Evolutionary conservation across 331 rosid species (phyloP).

Genomic region (Pyracantha coccinea): DNA sequence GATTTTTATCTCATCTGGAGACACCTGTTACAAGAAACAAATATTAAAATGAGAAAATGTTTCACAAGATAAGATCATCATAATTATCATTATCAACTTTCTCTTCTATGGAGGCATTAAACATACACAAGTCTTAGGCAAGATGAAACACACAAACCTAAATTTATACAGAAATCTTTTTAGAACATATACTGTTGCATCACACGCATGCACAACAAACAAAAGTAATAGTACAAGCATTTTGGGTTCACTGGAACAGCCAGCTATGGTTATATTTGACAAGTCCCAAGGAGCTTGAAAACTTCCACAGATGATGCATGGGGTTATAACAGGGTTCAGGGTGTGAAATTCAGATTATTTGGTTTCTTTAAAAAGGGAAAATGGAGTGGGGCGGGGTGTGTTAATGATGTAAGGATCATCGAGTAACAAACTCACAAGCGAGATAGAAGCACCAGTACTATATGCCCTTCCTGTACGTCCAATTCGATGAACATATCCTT

Average conservation of each 20-base stretch:
- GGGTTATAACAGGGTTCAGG: not conserved
- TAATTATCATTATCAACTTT: not conserved
- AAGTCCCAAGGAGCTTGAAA: not conserved
- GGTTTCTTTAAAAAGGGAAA: not conserved
- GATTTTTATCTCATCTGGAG: conserved; percentile 65
- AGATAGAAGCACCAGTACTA: conserved; percentile 76
- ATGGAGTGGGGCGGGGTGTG: no score
- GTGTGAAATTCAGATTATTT: not conserved
- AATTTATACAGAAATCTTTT: not conserved
- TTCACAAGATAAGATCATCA: not conserved
- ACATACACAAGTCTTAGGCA: not conserved
- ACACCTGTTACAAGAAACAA: conserved; percentile 46
- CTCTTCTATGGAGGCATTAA: not conserved
- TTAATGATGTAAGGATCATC: not conserved
- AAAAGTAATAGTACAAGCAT: not conserved
- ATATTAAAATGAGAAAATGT: not conserved
- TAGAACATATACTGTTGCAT: not conserved
- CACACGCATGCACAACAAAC: not conserved
- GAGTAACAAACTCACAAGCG: conserved; percentile 59
- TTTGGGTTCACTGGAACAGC: not conserved
- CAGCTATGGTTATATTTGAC: not conserved
- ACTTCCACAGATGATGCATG: not conserved
- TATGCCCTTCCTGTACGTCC: conserved; percentile 98
- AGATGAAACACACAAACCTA: not conserved
- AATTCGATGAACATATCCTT: conserved; percentile 81